These are phyloP conservation scores for Penicillium malachiteum DNA, from an alignment of 495 filamentous ascomycete genomes.

Conservation along the genomic window DNA sequence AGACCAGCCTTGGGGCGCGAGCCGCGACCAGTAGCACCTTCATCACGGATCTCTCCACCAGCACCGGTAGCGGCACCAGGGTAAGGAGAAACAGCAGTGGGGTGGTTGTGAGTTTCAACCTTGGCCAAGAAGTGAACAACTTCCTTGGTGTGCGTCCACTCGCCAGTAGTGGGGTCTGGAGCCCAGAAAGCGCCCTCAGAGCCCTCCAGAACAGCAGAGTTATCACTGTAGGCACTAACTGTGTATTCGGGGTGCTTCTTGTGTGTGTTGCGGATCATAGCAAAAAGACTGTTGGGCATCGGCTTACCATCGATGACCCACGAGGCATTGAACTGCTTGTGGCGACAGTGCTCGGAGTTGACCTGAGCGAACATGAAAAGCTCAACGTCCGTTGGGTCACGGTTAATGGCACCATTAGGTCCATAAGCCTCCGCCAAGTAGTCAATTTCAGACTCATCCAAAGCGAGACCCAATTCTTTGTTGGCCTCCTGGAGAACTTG, in stretches of 20 bases:
- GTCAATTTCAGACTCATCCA: conserved; percentile 89
- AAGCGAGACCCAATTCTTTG: conserved; percentile 72
- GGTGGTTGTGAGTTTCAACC: conserved; percentile 98
- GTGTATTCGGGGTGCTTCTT: conserved; percentile 72
- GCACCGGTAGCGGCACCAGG: conserved; percentile 88
- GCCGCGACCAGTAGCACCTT: conserved; percentile 89
- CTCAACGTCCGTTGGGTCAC: conserved; percentile 84
- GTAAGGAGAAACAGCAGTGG: conserved; percentile 87
- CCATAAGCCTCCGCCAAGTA: conserved; percentile 85
- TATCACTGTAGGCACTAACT: conserved; percentile 95
- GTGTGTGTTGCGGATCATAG: conserved; percentile 95
- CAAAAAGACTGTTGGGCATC: conserved; percentile 78
- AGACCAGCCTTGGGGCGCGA: conserved; percentile 93
- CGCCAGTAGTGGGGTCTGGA: conserved; percentile 76
- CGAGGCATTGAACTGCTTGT: conserved; percentile 90
- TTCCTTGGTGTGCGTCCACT: conserved; percentile 88
- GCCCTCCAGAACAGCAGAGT: conserved; percentile 89
- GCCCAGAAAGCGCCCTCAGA: conserved; percentile 76
- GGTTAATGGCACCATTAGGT: conserved; percentile 62
- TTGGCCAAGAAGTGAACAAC: conserved; percentile 85
- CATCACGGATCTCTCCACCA: conserved; percentile 92
- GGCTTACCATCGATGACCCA: conserved; percentile 93
- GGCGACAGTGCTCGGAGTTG: conserved; percentile 60
- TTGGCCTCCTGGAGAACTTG: conserved; percentile 80
- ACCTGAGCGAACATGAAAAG: conserved; percentile 99